These are phyloP conservation scores for Cystofilobasidium macerans DNA, from an alignment of 768 basidiomycete genomes.

Conservation along the genomic window DNA sequence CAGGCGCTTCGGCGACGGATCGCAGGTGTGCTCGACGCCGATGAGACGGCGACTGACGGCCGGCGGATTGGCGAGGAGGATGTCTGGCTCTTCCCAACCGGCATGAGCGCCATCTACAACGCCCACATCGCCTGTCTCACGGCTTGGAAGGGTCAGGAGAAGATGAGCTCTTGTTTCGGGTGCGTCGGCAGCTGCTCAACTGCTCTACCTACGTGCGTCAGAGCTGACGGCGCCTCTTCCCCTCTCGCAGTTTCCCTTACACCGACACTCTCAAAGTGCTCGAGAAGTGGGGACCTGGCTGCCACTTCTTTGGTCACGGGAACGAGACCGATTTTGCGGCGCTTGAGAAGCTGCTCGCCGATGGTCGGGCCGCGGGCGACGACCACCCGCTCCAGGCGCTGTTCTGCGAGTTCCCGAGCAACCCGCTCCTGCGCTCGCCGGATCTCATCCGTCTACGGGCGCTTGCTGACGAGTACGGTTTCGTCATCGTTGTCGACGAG, in stretches of 20 bases:
- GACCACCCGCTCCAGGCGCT: conserved; percentile 60
- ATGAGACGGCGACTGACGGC: conserved; percentile 61
- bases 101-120: conserved; percentile 92
- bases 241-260: conserved; percentile 66
- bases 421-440: conserved; percentile 79
- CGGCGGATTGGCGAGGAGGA: conserved; percentile 66
- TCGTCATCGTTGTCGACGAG: conserved; percentile 82
- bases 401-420: conserved; percentile 90
- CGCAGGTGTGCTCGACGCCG: conserved; percentile 66
- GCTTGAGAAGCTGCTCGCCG: conserved; percentile 53
- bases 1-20: conserved; percentile 75
- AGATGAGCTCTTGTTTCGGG: conserved; percentile 92
- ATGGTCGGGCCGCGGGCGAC: conserved; percentile 5
- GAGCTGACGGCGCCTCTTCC: background rate
- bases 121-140: conserved; percentile 57
- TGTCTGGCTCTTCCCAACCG: conserved; percentile 74
- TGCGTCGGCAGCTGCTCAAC: conserved; percentile 39
- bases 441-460: conserved; percentile 61
- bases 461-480: conserved; percentile 78
- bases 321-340: conserved; percentile 61
- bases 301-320: conserved; percentile 75
- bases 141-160: conserved; percentile 44
- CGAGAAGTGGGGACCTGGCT: conserved; percentile 92
- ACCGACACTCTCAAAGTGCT: conserved; percentile 88
- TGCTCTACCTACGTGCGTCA: background rate